Conservation (phyloP, 1,284 basidiomycete species). For the Erythrobasidium hasegawianum region DNA sequence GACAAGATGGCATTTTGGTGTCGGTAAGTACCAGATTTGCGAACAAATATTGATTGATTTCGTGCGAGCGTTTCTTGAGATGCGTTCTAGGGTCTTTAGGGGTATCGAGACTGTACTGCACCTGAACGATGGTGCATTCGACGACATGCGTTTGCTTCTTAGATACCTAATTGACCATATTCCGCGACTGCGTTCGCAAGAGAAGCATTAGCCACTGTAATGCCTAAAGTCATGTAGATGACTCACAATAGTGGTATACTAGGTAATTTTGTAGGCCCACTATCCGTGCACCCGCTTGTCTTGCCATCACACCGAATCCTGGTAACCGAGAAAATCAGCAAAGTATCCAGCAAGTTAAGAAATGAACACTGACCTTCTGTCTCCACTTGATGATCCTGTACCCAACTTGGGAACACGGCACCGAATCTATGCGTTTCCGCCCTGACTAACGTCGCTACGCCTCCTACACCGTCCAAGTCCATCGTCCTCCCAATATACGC, state of each 20-base stretch:
- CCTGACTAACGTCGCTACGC: slow-evolving; percentile 38
- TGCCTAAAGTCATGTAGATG: neutral
- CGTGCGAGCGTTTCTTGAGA: too few species aligned
- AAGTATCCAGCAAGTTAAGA: neutral
- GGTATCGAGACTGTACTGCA: too few species aligned
- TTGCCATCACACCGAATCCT: slow-evolving; percentile 36
- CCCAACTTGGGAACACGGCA: slow-evolving; percentile 38
- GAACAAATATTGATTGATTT: too few species aligned
- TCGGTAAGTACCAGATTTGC: too few species aligned
- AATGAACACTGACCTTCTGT: slow-evolving; percentile 31
- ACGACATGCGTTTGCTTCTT: too few species aligned
- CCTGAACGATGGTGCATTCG: too few species aligned
- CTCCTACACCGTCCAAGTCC: slow-evolving; percentile 36
- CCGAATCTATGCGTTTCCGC: slow-evolving; percentile 37
- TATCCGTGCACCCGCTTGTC: slow-evolving; percentile 33
- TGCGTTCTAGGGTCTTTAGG: too few species aligned
- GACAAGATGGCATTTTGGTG: too few species aligned
- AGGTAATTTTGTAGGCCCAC: slow-evolving; percentile 38
- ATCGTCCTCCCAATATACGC: slow-evolving; percentile 36
- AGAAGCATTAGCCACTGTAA: neutral
- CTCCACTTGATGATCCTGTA: slow-evolving; percentile 36
- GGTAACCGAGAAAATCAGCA: neutral
- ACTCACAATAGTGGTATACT: slow-evolving; percentile 30
- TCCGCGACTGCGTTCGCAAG: slow-evolving; percentile 1
- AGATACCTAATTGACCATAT: neutral